These are phyloP conservation scores for Hanseniaspora uvarum DNA, from an alignment of 1,139 yeast species.

Conservation along the genomic window DNA sequence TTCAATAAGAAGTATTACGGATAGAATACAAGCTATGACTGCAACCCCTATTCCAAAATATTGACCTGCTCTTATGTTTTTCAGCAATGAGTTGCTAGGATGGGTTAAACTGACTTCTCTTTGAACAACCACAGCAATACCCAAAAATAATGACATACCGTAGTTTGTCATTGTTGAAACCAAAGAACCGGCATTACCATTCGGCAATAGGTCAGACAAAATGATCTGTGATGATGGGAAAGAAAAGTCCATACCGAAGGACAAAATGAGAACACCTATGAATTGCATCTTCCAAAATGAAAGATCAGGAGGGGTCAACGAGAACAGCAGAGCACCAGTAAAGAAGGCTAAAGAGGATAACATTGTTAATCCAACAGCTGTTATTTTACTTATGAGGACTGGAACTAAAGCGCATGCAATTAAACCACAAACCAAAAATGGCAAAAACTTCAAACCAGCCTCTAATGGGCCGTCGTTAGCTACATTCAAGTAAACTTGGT, in stretches of 20 bases:
- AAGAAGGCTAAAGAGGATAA: slow-evolving; percentile 40
- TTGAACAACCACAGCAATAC: slow-evolving; percentile 45
- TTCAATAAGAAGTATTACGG: background rate
- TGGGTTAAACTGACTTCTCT: slow-evolving; percentile 29
- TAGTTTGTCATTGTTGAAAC: slow-evolving; percentile 47
- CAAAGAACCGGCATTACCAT: slow-evolving; percentile 45
- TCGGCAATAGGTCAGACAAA: slow-evolving; percentile 42
- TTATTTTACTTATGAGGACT: slow-evolving; percentile 34
- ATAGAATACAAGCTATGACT: slow-evolving; percentile 18
- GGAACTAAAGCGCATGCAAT: slow-evolving; percentile 41
- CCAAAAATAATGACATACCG: slow-evolving; percentile 44
- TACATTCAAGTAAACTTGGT: slow-evolving; percentile 36
- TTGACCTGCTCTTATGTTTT: slow-evolving; percentile 39
- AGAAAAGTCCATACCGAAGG: slow-evolving; percentile 52
- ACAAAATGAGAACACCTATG: slow-evolving; percentile 41
- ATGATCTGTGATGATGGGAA: slow-evolving; percentile 50
- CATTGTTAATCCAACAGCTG: slow-evolving; percentile 40
- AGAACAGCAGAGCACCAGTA: slow-evolving; percentile 40
- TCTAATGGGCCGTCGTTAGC: slow-evolving; percentile 38
- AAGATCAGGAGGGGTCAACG: slow-evolving; percentile 42
- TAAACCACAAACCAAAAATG: slow-evolving; percentile 40
- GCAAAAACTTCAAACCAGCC: slow-evolving; percentile 39
- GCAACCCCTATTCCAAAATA: slow-evolving; percentile 34
- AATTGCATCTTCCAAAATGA: slow-evolving; percentile 39
- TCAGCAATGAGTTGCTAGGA: slow-evolving; percentile 27